A percentile compares a stretch with the other conserved stretches of the same genome.
phyloP scores from a whole-genome alignment of 208 protist species.

The Naegleria gruberi region DNA sequence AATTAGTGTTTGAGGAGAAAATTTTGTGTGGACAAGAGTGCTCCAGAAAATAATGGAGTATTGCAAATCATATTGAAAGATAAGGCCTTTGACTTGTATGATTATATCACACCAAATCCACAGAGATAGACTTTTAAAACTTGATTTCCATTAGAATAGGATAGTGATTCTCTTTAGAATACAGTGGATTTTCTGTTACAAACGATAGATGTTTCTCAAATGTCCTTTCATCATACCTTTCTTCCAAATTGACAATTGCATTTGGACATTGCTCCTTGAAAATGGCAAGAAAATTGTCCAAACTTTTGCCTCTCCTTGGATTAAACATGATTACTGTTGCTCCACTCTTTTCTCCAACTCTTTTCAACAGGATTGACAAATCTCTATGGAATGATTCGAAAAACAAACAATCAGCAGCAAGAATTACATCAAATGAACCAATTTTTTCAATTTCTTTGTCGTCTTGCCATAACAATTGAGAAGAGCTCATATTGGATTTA shows the following conservation, averaged over 20 bases:
- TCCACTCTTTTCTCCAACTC: neutral
- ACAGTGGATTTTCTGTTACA: neutral
- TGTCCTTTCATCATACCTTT: neutral
- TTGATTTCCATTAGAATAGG: neutral
- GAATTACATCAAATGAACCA: neutral
- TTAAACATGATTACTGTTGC: neutral
- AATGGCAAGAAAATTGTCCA: neutral
- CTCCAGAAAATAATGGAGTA: neutral
- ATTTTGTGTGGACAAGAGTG: neutral
- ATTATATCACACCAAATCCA: neutral
- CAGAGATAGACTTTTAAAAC: neutral
- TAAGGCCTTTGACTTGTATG: neutral
- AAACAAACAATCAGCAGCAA: neutral
- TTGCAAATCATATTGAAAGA: neutral
- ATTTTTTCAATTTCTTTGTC: neutral
- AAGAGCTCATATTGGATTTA: neutral
- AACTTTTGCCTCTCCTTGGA: neutral
- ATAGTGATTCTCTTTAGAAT: neutral
- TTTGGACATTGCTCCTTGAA: neutral
- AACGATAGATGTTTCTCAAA: neutral
- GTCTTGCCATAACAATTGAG: neutral
- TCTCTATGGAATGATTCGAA: neutral
- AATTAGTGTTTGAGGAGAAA: neutral
- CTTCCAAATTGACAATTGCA: neutral
- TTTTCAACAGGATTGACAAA: neutral